These are phyloP conservation scores for Coemansia sp. DNA, from an alignment of 192 early-diverging fungal species.

Conservation along the genomic window DNA sequence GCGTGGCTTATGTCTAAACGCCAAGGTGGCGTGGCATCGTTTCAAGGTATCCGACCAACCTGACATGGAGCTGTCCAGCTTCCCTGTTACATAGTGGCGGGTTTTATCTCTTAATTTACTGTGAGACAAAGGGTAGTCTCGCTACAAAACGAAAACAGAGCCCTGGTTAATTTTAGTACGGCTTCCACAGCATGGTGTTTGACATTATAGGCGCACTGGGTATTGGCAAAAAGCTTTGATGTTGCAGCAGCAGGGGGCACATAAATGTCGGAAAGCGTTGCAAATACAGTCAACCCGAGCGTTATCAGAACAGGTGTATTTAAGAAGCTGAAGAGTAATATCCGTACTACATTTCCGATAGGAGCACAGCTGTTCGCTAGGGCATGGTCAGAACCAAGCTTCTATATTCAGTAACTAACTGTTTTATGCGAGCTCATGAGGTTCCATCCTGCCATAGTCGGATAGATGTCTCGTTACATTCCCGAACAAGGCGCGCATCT, in stretches of 20 bases:
- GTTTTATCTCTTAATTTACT: no score
- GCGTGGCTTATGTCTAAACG: no score
- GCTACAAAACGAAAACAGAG: background rate
- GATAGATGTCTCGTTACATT: conserved; percentile 23
- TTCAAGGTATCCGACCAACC: no score
- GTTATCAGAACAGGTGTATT: conserved; percentile 14
- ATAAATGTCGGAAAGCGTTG: conserved; percentile 19
- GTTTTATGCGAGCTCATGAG: conserved; percentile 50
- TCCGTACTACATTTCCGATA: conserved; percentile 24
- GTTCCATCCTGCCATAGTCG: conserved; percentile 18
- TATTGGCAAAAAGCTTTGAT: conserved; percentile 32
- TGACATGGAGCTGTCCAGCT: no score
- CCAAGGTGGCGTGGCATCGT: no score
- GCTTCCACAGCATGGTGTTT: no score
- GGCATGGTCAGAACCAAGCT: conserved; percentile 20
- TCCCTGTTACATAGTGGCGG: no score
- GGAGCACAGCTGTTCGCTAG: conserved; percentile 11
- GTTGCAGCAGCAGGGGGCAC: conserved; percentile 13
- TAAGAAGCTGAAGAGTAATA: conserved; percentile 20
- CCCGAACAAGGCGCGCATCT: conserved; percentile 4
- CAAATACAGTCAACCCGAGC: conserved; percentile 7
- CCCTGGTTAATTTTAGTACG: conserved; percentile 36
- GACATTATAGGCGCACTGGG: no score
- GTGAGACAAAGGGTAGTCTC: conserved; percentile 20
- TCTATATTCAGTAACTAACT: conserved; percentile 35